These are phyloP conservation scores for Mycena pura DNA, from an alignment of 768 basidiomycete genomes.

Conservation along the genomic window DNA sequence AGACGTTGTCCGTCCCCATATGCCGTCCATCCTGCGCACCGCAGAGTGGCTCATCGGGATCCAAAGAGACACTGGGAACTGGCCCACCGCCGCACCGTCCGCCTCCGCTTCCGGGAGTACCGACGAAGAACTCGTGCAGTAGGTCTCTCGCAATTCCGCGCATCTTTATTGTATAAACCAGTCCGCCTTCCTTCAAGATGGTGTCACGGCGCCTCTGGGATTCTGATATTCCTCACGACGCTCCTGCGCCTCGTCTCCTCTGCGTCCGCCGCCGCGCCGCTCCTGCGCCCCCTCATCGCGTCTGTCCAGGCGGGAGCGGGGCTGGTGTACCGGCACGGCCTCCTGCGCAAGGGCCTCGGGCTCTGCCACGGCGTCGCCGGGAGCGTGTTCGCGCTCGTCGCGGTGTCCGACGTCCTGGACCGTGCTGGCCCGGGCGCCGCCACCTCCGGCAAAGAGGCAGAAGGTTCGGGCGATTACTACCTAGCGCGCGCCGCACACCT, in stretches of 20 bases:
- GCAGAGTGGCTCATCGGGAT: conserved; percentile 54
- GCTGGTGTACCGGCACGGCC: conserved; percentile 53
- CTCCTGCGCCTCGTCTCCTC: conserved; percentile 40
- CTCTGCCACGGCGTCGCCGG: conserved; percentile 66
- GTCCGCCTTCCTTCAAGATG: conserved; percentile 43
- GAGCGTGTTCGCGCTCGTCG: conserved; percentile 58
- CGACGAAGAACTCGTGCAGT: conserved; percentile 57
- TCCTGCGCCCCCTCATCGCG: conserved; percentile 35
- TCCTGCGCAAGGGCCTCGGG: conserved; percentile 64
- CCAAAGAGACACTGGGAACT: conserved; percentile 58
- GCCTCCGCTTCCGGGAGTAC: conserved; percentile 11
- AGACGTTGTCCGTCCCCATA: conserved; percentile 43
- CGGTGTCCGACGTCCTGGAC: conserved; percentile 53
- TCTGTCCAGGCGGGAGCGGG: conserved; percentile 48
- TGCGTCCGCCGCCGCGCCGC: conserved; percentile 22
- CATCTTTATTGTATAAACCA: background rate
- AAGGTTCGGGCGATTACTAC: conserved; percentile 32
- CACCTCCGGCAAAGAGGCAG: too few relatives aligned
- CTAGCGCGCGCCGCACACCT: conserved; percentile 54
- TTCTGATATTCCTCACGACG: conserved; percentile 55
- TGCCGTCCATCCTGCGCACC: conserved; percentile 48
- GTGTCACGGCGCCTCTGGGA: conserved; percentile 66
- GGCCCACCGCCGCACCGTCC: conserved; percentile 52
- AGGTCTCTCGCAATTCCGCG: too few relatives aligned
- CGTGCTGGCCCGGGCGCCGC: background rate